These are phyloP conservation scores for Botrytis cinerea DNA, from an alignment of 2,329 filamentous ascomycete genomes.

Conservation along the genomic window DNA sequence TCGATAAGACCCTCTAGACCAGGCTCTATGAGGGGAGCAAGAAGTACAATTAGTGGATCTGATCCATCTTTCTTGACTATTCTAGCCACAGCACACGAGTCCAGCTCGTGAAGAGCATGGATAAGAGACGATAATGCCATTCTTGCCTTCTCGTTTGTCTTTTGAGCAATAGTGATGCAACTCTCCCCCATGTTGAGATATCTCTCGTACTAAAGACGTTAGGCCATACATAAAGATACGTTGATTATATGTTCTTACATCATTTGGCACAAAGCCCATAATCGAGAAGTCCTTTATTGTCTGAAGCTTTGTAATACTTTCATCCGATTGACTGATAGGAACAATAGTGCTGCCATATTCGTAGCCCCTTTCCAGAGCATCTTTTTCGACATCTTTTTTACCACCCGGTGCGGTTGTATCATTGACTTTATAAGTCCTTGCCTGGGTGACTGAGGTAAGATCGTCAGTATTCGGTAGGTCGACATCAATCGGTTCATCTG, in stretches of 20 bases:
- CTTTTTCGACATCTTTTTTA: slow-evolving; percentile 78
- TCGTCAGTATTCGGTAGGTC: slow-evolving; percentile 48
- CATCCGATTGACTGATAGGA: slow-evolving; percentile 81
- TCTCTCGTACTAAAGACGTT: slow-evolving; percentile 65
- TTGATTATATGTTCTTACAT: slow-evolving; percentile 7
- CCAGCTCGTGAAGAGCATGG: slow-evolving; percentile 80
- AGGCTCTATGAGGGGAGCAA: slow-evolving; percentile 77
- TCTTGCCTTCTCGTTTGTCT: slow-evolving; percentile 76
- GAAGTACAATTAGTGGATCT: slow-evolving; percentile 72
- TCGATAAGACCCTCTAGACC: slow-evolving; percentile 87
- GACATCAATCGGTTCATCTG: slow-evolving; percentile 44
- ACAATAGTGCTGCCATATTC: slow-evolving; percentile 92
- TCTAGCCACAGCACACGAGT: slow-evolving; percentile 83
- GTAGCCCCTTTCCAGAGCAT: slow-evolving; percentile 88
- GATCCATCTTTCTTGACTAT: slow-evolving; percentile 83
- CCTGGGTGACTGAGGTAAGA: slow-evolving; percentile 71
- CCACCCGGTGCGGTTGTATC: slow-evolving; percentile 74
- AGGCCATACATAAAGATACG: not conserved
- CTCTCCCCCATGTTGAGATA: slow-evolving; percentile 84
- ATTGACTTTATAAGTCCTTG: slow-evolving; percentile 78
- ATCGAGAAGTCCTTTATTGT: slow-evolving; percentile 75
- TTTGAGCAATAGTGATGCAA: slow-evolving; percentile 75
- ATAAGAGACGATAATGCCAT: slow-evolving; percentile 87
- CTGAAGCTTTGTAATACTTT: slow-evolving; percentile 85
- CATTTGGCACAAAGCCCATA: slow-evolving; percentile 76